Evolutionary conservation across 2,329 filamentous ascomycete species (phyloP).

Genomic region (Aspergillus sp.): DNA sequence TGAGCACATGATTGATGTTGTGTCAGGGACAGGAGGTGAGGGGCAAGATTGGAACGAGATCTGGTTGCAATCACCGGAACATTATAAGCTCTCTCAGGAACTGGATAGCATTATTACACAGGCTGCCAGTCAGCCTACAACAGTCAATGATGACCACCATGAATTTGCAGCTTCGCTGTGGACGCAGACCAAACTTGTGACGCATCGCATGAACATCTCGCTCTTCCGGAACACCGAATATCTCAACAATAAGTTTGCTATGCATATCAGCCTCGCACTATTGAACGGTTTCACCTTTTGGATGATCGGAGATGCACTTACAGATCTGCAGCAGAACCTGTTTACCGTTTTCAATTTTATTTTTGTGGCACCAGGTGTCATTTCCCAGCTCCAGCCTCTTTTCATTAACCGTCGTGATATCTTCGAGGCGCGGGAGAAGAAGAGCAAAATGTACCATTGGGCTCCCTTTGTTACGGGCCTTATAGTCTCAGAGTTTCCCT

Average conservation of each 20-base stretch:
- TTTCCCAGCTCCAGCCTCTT: conserved; percentile 53
- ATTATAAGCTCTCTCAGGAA: conserved; percentile 50
- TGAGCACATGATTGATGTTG: conserved; percentile 49
- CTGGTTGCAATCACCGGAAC: conserved; percentile 60
- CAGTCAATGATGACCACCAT: conserved; percentile 32
- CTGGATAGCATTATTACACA: conserved; percentile 41
- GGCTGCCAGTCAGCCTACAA: conserved; percentile 46
- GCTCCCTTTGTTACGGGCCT: conserved; percentile 64
- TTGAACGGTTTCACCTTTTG: conserved; percentile 57
- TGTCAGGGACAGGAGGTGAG: conserved; percentile 43
- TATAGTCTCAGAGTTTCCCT: conserved; percentile 62
- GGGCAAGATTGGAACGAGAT: conserved; percentile 56
- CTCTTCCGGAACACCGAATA: conserved; percentile 64
- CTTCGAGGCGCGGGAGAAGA: conserved; percentile 61
- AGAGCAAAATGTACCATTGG: conserved; percentile 68
- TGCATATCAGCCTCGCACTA: conserved; percentile 46
- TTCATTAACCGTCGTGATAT: conserved; percentile 63
- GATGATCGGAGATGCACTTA: conserved; percentile 56
- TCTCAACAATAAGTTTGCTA: conserved; percentile 55
- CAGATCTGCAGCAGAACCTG: conserved; percentile 65
- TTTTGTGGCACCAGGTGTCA: conserved; percentile 43
- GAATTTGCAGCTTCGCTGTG: conserved; percentile 61
- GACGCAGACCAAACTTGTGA: conserved; percentile 59
- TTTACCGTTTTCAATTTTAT: conserved; percentile 62
- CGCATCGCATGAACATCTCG: conserved; percentile 58